Base-by-base conservation (phyloP, 805 yeast genomes). In the Wickerhamomyces subpelliculosus region DNA sequence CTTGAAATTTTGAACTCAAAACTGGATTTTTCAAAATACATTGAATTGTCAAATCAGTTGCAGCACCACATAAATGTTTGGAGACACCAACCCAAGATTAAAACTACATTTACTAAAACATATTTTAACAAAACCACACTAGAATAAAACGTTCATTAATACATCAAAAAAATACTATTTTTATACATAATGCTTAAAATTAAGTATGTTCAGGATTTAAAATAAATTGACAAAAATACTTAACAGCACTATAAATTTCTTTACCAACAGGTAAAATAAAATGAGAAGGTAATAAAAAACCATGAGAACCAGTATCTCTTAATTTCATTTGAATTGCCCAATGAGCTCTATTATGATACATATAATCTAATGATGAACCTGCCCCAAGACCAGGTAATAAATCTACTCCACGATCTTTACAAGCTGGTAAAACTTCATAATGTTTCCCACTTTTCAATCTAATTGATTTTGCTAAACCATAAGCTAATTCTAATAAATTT, bases 11-110 rank as follows among this genome's bases (percentile, higher is more conserved):
- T 17, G 27, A 32, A 18, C 44, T 34, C 2, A 67, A 42, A 11
- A 55, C 47, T 0, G 67, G 54, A 41, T 59, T 58, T 30, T 72
- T 71, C 33, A 68, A 43, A 3, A 87, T 55, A 60, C 87, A 81
- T 47, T 77, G 68, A 20, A 89, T 58, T 0, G 96, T 83, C 35
- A 88, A 63, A 56, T 88, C 97, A 0, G 96, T 89, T 1, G 97
- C 97, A 4, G 84, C 94, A 5, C 97, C 97, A 61, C 97, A 88
- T 26, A 89, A 61, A 61, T 88, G 97, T 57, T 88, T 88, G 5
- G 96, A 87, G 3, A 88, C 75, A 2, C 80, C 86, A 8, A 82
- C 80, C n/a, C n/a, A n/a, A n/a, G n/a, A n/a, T n/a, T n/a, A n/a
- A n/a, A n/a, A n/a, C n/a, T n/a, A n/a, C n/a, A n/a, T n/a, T n/a